Evolutionary conservation across 225 moss, liverwort and hornwort species (phyloP), one percentile per base, ranked within the genome.

Genomic region (Anthoceros angustus): DNA sequence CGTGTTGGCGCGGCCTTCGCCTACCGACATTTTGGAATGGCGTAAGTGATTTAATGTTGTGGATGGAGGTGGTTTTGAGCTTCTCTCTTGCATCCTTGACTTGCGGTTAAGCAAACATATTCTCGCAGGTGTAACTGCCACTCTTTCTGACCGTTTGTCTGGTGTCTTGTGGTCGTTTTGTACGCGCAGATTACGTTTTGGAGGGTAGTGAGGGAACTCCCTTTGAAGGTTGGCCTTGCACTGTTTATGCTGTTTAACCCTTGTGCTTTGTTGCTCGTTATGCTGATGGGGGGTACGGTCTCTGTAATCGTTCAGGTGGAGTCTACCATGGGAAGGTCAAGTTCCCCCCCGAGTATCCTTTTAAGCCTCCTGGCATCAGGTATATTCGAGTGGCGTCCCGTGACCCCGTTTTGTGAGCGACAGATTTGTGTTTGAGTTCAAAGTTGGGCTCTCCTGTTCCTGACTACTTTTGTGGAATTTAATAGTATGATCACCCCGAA

Each of bases 301-400:
- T 20, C 12, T 1, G 7, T 3, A 0, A 15, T 15, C 20, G 26
- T 77, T 61, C 73, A 98, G 95, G 91, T 64, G 98, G 98, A 73
- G 89, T 98, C 10, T 98, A 92, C 75, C 92, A 98, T 72, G 98
- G 98, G 73, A 98, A 98, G 73, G 92, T 98, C 64, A 98, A 98
- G 61, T 98, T 98, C 69, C 98, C 98, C 41, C 80, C 88, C 21
- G 98, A 98, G 67, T 98, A 98, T 66, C 98, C 98, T 21, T 98
- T 79, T 48, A 98, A 98, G 72, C 98, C 98, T 32, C 85, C 85
- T 12, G 79, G 85, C 68, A 85, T 85, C 75, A 85, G 84, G 84
- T 85, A 39, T 21, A 25, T 48, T 42, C 49, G 9, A 46, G 45
- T 32, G 41, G 15, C 0, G 24, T 65, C 6, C 23, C 20, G 11